Evolutionary conservation across 2,329 filamentous ascomycete genomes (phyloP), one percentile per base, ranked within the genome.

Genomic region (Bipolaris victoriae): DNA sequence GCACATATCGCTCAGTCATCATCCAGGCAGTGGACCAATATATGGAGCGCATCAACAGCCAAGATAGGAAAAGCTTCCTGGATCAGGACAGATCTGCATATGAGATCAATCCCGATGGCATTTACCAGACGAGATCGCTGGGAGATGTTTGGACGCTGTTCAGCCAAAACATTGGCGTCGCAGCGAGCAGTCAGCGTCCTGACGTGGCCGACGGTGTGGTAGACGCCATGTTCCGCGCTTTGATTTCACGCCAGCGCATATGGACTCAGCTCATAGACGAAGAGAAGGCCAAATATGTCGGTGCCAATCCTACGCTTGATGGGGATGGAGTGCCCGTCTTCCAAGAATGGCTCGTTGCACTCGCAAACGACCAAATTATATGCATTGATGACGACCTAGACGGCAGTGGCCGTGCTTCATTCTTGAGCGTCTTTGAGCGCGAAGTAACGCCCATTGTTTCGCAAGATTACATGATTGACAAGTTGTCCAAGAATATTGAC

Each of bases 71-170:
- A 68, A 89, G 91, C 66, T 96, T 99, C 76, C 81, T 87, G 46
- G 88, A 92, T 55, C 88, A 93, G 61, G 88, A 87, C 66, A 84
- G 88, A 57, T 90, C 92, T 68, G 91, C 93, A 71, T 83, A 97
- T 61, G 92, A 97, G 73, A 87, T 62, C 52, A 73, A 73, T 31
- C 88, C 93, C 71, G 92, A 96, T 74, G 92, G 92, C 58, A 93
- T 91, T 75, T 93, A 97, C 79, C 89, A 94, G 48, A 97, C 93
- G 49, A 93, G 91, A 78, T 97, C 93, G 60, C 82, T 97, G 52
- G 90, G 93, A 54, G 93, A 97, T 70, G 90, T 98, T 82, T 99
- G 96, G 93, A 90, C 93, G 58, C 98, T 99, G 92, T 83, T 99
- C 62, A 88, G 91, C 65, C 94, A 99, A 77, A 95, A 99, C 77